Evolutionary conservation across 108 stramenopile species (phyloP).

Genomic region (Skeletonema potamos): DNA sequence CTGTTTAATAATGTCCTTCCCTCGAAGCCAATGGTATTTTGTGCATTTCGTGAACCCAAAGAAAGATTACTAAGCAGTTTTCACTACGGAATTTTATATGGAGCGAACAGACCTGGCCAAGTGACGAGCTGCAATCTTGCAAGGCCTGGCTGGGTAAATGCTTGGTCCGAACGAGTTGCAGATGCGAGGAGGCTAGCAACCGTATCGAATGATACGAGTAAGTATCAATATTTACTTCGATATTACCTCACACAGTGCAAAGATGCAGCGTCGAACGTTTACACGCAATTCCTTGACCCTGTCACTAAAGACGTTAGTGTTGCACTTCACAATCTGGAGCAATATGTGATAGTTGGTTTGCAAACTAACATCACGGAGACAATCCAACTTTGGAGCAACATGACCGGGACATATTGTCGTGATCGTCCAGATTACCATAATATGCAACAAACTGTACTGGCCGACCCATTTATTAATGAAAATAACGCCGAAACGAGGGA

Average conservation of each 20-base stretch:
- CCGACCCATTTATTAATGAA: neutral
- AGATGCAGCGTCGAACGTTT: constrained; percentile 6
- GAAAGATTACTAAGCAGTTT: constrained; percentile 12
- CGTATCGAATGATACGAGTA: neutral
- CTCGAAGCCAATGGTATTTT: constrained; percentile 17
- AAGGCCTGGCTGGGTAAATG: neutral
- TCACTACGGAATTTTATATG: constrained; percentile 24
- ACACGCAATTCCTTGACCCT: constrained; percentile 22
- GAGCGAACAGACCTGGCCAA: constrained; percentile 10
- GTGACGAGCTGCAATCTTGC: constrained; percentile 3
- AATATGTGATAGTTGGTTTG: constrained; percentile 31
- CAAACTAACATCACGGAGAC: constrained; percentile 12
- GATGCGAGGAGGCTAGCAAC: constrained; percentile 5
- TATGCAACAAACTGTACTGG: neutral
- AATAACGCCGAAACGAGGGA: neutral
- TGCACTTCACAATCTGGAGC: constrained; percentile 13
- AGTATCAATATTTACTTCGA: constrained; percentile 16
- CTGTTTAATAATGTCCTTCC: constrained; percentile 18
- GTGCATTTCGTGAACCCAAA: constrained; percentile 21
- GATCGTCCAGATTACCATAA: neutral
- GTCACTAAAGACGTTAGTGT: constrained; percentile 9
- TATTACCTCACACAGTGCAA: constrained; percentile 1
- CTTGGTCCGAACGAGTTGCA: neutral
- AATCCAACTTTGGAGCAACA: constrained; percentile 15
- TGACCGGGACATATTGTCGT: constrained; percentile 1